phyloP scores from a whole-genome alignment of 176 grass and related monocot species.

The Saccharum officinarum region DNA sequence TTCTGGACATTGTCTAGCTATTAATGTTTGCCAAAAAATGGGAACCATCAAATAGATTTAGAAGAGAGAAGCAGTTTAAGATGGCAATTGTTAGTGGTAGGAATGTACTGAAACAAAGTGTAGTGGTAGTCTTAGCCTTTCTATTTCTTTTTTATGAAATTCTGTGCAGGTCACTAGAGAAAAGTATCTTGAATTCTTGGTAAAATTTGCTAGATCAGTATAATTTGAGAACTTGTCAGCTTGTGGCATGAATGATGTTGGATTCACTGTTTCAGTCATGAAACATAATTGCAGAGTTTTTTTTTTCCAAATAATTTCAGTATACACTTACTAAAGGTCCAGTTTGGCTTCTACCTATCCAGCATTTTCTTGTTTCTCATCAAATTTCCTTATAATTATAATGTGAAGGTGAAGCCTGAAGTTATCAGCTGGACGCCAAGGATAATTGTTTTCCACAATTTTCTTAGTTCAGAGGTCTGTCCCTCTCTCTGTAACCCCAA shows the following conservation, averaged over 20 bases:
- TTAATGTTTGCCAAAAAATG: background rate
- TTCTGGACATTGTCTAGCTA: background rate
- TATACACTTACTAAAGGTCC: background rate
- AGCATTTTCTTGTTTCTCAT: background rate
- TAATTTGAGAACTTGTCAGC: background rate
- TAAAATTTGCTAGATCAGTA: background rate
- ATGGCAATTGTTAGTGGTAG: background rate
- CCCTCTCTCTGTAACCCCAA: background rate
- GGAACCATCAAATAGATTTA: background rate
- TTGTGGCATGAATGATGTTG: background rate
- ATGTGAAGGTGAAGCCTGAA: conserved; percentile 65
- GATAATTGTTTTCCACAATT: conserved; percentile 74
- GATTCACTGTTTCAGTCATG: background rate
- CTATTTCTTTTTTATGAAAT: background rate
- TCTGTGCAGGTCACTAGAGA: background rate
- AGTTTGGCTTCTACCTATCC: background rate
- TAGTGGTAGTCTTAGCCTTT: background rate
- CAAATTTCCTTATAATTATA: conserved; percentile 10
- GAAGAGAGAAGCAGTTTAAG: background rate
- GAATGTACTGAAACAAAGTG: background rate
- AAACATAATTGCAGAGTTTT: background rate
- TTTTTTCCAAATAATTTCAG: background rate
- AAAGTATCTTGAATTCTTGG: background rate
- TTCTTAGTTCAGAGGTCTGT: conserved; percentile 66
- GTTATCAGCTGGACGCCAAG: conserved; percentile 66